These are phyloP conservation scores for Camellia lanceoleosa DNA, from an alignment of 148 eudicot species.

Conservation along the genomic window DNA sequence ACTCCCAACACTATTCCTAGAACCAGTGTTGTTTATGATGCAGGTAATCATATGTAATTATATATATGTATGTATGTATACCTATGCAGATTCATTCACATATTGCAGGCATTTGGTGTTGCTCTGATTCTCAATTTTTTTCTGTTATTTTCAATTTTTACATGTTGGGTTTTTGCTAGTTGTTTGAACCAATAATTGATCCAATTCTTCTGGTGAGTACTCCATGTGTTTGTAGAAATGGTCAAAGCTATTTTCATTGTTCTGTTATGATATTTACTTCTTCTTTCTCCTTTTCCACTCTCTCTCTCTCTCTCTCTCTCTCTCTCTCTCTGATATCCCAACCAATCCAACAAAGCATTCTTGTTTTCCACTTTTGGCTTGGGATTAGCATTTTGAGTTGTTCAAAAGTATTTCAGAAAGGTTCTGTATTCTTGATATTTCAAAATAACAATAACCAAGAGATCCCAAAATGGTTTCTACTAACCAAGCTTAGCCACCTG, in stretches of 20 bases:
- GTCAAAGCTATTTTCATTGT: background rate
- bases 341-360: background rate
- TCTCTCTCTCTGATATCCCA: background rate
- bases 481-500: background rate
- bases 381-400: slow-evolving; percentile 15
- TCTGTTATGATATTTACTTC: too few relatives aligned
- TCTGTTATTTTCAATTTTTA: background rate
- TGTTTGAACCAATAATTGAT: background rate
- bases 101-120: background rate
- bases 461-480: background rate
- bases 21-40: slow-evolving; percentile 90
- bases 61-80: background rate
- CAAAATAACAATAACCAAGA: background rate
- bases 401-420: background rate
- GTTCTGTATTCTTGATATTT: background rate
- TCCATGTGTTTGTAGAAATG: background rate
- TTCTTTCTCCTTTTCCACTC: background rate
- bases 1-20: slow-evolving; percentile 58
- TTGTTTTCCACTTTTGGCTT: background rate
- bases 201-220: background rate
- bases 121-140: background rate
- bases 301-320: background rate
- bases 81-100: background rate
- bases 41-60: slow-evolving; percentile 41
- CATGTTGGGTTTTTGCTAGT: background rate